Evolutionary conservation across 106 monocot species (phyloP).

Genomic region (Apostasia shenzhenica): DNA sequence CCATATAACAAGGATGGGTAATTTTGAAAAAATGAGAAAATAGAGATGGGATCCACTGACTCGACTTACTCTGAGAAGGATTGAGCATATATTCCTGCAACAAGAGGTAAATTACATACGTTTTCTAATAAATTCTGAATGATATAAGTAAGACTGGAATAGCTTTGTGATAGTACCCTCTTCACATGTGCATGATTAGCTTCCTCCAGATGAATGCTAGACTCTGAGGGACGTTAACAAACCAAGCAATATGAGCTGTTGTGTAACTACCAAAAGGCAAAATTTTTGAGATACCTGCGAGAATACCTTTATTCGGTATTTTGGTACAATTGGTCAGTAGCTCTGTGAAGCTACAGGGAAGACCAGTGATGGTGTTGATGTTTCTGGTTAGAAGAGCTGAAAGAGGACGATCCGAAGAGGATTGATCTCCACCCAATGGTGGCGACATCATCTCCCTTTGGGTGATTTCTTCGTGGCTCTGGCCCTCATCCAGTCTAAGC

Average conservation of each 20-base stretch:
- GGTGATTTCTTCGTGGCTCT: conserved; percentile 25
- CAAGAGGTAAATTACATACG: conserved; percentile 3
- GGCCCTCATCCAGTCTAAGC: conserved; percentile 22
- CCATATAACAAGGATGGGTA: conserved; percentile 1
- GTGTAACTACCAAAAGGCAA: neutral
- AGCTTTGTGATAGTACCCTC: neutral
- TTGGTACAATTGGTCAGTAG: conserved; percentile 33
- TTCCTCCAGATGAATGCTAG: neutral
- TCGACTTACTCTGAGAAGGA: conserved; percentile 18
- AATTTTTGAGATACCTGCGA: neutral
- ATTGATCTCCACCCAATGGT: conserved; percentile 8
- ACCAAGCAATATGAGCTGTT: neutral
- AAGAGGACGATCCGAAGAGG: neutral
- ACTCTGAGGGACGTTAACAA: conserved; percentile 3
- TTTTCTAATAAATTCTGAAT: neutral
- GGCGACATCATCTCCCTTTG: conserved; percentile 9
- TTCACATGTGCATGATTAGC: neutral
- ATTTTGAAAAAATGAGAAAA: neutral
- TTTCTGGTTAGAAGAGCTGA: conserved; percentile 12
- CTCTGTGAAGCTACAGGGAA: conserved; percentile 68
- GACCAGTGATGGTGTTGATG: conserved; percentile 21
- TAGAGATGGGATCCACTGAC: neutral
- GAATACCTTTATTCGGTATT: conserved; percentile 23
- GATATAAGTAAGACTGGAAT: neutral
- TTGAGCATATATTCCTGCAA: conserved; percentile 23